A percentile compares a stretch with the other conserved stretches of the same genome.
Evolutionary conservation across 164 flowering plant species (phyloP).

Genomic region (Amborella trichopoda): DNA sequence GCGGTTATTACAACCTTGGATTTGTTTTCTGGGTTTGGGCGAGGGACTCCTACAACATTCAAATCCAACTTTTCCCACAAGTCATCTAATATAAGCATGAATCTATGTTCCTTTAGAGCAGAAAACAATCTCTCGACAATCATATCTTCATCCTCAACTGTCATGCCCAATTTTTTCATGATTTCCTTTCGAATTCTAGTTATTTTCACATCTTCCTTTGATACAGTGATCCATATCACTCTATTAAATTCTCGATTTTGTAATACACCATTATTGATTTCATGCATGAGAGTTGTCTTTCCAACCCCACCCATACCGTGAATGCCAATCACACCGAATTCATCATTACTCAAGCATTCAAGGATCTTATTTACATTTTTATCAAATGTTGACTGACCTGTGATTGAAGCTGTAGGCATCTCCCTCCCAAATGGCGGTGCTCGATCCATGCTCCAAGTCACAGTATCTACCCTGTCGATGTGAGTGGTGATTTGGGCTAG

Average conservation of each 20-base stretch:
- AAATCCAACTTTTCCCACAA: constrained; percentile 2
- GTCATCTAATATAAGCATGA: constrained; percentile 7
- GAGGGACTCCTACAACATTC: constrained; percentile 4
- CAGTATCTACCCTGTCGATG: too few species aligned
- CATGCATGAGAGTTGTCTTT: constrained; percentile 8
- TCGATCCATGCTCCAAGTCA: too few species aligned
- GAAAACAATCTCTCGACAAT: neutral
- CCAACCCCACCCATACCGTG: constrained; percentile 14
- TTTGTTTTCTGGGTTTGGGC: neutral
- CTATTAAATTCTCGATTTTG: neutral
- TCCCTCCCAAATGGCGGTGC: too few species aligned
- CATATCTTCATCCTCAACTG: neutral
- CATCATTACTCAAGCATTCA: too few species aligned
- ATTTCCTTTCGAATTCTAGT: neutral
- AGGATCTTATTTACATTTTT: too few species aligned
- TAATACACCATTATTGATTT: constrained; percentile 8
- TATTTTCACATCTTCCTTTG: constrained; percentile 1
- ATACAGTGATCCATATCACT: constrained; percentile 5
- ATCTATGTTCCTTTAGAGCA: neutral
- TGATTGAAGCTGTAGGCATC: too few species aligned
- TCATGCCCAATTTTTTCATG: neutral
- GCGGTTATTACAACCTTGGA: constrained; percentile 5
- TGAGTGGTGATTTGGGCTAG: too few species aligned
- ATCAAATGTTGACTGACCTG: too few species aligned
- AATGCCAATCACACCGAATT: too few species aligned